These are phyloP conservation scores for Phascolomyces articulosus DNA, from an alignment of 371 early-diverging fungal species.

Conservation along the genomic window DNA sequence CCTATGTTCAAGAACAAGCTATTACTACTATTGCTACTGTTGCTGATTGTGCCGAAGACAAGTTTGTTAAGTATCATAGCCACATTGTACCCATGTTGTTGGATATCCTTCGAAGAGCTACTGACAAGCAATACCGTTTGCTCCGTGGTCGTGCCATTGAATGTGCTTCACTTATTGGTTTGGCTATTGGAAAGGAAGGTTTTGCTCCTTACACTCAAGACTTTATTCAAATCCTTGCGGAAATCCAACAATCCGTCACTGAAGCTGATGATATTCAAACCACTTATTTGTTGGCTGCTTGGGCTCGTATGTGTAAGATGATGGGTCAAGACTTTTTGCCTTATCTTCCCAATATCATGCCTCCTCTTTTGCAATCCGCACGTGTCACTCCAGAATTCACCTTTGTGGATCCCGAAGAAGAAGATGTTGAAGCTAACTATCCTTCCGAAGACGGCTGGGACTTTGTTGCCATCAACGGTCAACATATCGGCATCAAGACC, in stretches of 20 bases:
- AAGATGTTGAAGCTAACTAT: constrained; percentile 84
- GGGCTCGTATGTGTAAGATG: constrained; percentile 96
- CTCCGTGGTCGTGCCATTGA: constrained; percentile 96
- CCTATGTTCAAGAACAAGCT: constrained; percentile 96
- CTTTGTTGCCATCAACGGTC: constrained; percentile 84
- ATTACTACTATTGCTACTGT: constrained; percentile 97
- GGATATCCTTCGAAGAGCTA: constrained; percentile 82
- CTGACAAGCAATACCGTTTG: constrained; percentile 82
- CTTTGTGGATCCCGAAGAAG: constrained; percentile 82
- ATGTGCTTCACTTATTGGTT: constrained; percentile 88
- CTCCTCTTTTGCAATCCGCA: constrained; percentile 87
- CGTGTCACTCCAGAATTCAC: constrained; percentile 92
- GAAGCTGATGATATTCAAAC: constrained; percentile 92
- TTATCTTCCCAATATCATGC: constrained; percentile 89
- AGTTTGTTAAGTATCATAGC: constrained; percentile 87
- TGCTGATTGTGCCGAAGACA: constrained; percentile 92
- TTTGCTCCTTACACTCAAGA: constrained; percentile 80
- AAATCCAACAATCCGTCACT: constrained; percentile 76
- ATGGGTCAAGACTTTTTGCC: constrained; percentile 94
- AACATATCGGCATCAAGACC: constrained; percentile 95
- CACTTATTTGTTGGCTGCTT: constrained; percentile 90
- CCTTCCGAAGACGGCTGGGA: constrained; percentile 96
- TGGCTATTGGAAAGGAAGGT: constrained; percentile 91
- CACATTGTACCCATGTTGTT: constrained; percentile 94
- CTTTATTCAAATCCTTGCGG: constrained; percentile 80